A percentile compares a stretch with the other conserved stretches of the same genome.
These are phyloP conservation scores for Lippia alba DNA, from an alignment of 305 asterid genomes.

Conservation along the genomic window DNA sequence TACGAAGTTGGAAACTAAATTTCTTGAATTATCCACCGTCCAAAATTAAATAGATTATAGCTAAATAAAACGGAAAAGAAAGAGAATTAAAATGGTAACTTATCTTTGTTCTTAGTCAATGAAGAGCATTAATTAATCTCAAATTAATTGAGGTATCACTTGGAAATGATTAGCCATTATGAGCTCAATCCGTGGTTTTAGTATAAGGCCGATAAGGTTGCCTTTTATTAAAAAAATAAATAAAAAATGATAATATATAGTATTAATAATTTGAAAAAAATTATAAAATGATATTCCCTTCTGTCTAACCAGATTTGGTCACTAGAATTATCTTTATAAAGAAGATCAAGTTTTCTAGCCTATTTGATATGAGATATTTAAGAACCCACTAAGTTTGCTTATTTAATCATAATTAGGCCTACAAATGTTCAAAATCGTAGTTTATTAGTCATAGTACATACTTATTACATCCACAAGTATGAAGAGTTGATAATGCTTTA, in stretches of 20 bases:
- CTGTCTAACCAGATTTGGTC: no score
- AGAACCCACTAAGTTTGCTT: neutral
- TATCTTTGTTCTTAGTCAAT: constrained; percentile 23
- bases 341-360: no score
- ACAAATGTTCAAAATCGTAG: neutral
- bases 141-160: constrained; percentile 18
- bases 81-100: constrained; percentile 20
- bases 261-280: no score
- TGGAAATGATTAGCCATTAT: constrained; percentile 29
- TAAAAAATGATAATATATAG: no score
- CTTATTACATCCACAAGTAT: constrained; percentile 26
- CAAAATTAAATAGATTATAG: no score
- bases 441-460: constrained; percentile 11
- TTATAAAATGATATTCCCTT: no score
- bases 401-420: neutral
- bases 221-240: neutral
- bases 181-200: constrained; percentile 29
- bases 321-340: no score
- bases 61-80: no score
- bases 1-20: no score
- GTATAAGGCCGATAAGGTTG: constrained; percentile 33
- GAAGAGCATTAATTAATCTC: neutral
- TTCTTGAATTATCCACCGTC: no score
- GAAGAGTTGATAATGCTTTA: constrained; percentile 4
- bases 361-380: no score